Evolutionary conservation across 1,284 basidiomycete species (phyloP).

Genomic region (Lentinula novae-zelandiae): DNA sequence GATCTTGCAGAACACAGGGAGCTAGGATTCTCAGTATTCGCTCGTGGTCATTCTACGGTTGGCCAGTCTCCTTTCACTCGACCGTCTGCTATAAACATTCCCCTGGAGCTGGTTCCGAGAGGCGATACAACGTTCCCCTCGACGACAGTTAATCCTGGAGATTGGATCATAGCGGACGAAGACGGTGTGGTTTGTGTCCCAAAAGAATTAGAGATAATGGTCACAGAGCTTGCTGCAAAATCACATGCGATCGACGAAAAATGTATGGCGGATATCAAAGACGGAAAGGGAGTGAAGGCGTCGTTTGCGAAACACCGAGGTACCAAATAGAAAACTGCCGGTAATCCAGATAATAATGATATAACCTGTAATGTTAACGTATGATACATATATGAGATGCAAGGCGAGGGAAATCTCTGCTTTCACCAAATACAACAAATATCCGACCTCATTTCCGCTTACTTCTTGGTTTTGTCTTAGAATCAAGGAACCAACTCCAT

Average conservation of each 20-base stretch:
- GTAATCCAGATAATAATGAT: neutral
- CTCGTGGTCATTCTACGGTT: conserved; percentile 79
- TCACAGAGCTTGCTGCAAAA: conserved; percentile 57
- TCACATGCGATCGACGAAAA: conserved; percentile 68
- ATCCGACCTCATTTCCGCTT: conserved; percentile 10
- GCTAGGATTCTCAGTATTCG: conserved; percentile 72
- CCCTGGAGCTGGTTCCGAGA: conserved; percentile 54
- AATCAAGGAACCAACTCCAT: conserved; percentile 13
- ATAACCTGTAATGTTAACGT: conserved; percentile 1
- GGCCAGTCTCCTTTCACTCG: conserved; percentile 89
- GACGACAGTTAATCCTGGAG: conserved; percentile 70
- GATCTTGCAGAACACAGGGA: conserved; percentile 77
- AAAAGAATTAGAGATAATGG: conserved; percentile 48
- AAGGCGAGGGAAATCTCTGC: neutral
- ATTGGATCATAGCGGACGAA: conserved; percentile 82
- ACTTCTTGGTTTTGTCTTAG: conserved; percentile 4
- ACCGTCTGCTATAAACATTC: conserved; percentile 74
- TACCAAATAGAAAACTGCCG: conserved; percentile 29
- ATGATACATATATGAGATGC: neutral
- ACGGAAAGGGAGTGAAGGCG: conserved; percentile 70
- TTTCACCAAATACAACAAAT: conserved; percentile 1
- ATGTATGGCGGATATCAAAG: conserved; percentile 76
- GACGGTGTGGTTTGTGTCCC: conserved; percentile 91
- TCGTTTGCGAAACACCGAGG: conserved; percentile 80
- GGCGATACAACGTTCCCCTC: conserved; percentile 42